These are phyloP conservation scores for Nemania sp. DNA, from an alignment of 2,329 filamentous ascomycete species.

Conservation along the genomic window DNA sequence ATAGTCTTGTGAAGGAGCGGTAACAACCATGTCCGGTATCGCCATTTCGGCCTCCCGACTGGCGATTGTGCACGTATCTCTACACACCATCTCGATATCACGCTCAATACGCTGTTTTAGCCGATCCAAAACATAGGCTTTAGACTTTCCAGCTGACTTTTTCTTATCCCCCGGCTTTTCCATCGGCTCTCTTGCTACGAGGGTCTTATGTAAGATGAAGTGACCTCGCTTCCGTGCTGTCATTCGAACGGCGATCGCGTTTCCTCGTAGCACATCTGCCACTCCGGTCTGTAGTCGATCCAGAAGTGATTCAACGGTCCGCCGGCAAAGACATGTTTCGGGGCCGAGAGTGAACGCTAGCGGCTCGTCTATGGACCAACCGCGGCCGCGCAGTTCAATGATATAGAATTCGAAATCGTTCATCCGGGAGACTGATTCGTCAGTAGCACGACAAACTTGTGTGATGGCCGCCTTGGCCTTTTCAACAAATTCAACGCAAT, in stretches of 20 bases:
- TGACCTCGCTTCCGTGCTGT: slow-evolving; percentile 65
- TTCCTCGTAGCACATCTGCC: slow-evolving; percentile 60
- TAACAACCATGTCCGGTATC: slow-evolving; percentile 11
- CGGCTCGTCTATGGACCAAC: slow-evolving; percentile 62
- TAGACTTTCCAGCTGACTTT: slow-evolving; percentile 53
- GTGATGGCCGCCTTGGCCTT: slow-evolving; percentile 55
- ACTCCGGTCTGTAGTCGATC: slow-evolving; percentile 65
- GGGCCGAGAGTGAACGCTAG: slow-evolving; percentile 59
- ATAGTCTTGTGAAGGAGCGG: slow-evolving; percentile 21
- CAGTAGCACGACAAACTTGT: slow-evolving; percentile 56
- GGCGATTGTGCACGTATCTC: slow-evolving; percentile 63
- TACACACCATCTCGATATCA: slow-evolving; percentile 63
- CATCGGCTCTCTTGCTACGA: slow-evolving; percentile 55
- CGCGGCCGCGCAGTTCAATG: slow-evolving; percentile 59
- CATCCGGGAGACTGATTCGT: slow-evolving; percentile 56
- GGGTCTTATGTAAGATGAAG: slow-evolving; percentile 62
- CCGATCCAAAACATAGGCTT: slow-evolving; percentile 56
- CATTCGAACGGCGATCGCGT: slow-evolving; percentile 61
- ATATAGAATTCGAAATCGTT: slow-evolving; percentile 64
- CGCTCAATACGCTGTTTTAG: slow-evolving; percentile 60
- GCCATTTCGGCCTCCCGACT: slow-evolving; percentile 45
- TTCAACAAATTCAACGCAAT: slow-evolving; percentile 60
- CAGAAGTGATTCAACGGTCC: slow-evolving; percentile 61
- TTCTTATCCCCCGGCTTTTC: slow-evolving; percentile 51
- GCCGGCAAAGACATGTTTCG: slow-evolving; percentile 57